These are phyloP conservation scores for Entomortierella lignicola DNA, from an alignment of 192 early-diverging fungal species.

Conservation along the genomic window DNA sequence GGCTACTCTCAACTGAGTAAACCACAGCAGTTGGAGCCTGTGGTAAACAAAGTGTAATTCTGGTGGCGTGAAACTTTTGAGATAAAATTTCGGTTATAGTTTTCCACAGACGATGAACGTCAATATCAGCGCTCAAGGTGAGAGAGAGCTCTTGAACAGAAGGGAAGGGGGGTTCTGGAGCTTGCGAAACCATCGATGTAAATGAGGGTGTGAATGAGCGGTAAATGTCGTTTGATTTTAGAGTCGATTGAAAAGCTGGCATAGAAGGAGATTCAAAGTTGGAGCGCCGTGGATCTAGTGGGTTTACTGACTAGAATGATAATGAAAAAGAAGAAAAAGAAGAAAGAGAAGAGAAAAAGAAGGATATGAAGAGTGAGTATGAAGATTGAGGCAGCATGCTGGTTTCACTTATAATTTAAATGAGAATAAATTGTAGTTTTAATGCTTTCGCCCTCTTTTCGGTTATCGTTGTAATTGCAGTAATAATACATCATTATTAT, in stretches of 20 bases:
- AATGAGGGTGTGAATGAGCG: neutral
- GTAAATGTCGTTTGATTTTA: neutral
- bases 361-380: too few species aligned
- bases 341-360: too few species aligned
- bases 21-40: constrained; percentile 32
- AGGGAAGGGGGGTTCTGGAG: constrained; percentile 18
- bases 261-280: neutral
- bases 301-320: neutral
- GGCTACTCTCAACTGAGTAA: constrained; percentile 22
- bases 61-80: constrained; percentile 39
- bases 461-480: too few species aligned
- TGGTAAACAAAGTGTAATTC: constrained; percentile 38
- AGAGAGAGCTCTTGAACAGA: constrained; percentile 49
- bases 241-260: neutral
- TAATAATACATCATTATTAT: too few species aligned
- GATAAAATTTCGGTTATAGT: constrained; percentile 49
- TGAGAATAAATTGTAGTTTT: too few species aligned
- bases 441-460: too few species aligned
- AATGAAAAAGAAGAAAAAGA: neutral
- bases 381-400: too few species aligned
- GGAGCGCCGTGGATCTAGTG: neutral
- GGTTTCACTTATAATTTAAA: too few species aligned
- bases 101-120: constrained; percentile 43
- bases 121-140: constrained; percentile 41
- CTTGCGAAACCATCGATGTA: constrained; percentile 18